These are phyloP conservation scores for Eucalyptus lansdowneana DNA, from an alignment of 345 rosid species.

Conservation along the genomic window DNA sequence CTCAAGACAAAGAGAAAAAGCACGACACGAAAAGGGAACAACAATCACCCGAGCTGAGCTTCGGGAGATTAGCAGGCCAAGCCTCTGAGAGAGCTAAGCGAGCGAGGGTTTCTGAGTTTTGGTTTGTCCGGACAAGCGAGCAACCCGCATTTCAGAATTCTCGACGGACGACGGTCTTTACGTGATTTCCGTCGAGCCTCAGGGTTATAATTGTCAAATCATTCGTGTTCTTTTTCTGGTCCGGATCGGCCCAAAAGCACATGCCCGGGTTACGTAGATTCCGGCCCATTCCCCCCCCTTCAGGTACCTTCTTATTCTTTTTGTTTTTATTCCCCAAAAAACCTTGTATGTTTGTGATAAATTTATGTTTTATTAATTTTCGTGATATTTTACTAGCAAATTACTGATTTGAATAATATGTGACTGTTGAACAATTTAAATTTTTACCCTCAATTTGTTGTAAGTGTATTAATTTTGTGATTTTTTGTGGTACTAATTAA, in stretches of 20 bases:
- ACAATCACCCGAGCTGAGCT: not conserved
- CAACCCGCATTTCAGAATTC: not conserved
- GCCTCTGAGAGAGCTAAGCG: not conserved
- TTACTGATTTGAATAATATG: no score
- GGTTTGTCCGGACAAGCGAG: not conserved
- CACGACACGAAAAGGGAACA: not conserved
- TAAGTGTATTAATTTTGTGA: no score
- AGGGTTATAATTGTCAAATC: not conserved
- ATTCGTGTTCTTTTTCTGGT: not conserved
- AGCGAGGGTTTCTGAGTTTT: not conserved
- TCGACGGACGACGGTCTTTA: not conserved
- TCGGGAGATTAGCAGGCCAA: not conserved
- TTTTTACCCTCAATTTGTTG: no score
- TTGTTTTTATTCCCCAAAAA: no score
- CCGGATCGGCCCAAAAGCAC: not conserved
- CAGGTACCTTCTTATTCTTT: no score
- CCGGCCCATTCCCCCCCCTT: not conserved
- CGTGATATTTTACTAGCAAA: no score
- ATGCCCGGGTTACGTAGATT: not conserved
- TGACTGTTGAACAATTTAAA: rapidly evolving
- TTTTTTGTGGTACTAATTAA: no score
- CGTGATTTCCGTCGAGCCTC: not conserved
- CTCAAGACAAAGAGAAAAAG: not conserved
- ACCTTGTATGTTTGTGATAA: no score
- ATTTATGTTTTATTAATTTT: no score